Evolutionary conservation across 805 yeast species (phyloP), one percentile per base, ranked within the genome.

Genomic region (Maudiozyma turicensis): DNA sequence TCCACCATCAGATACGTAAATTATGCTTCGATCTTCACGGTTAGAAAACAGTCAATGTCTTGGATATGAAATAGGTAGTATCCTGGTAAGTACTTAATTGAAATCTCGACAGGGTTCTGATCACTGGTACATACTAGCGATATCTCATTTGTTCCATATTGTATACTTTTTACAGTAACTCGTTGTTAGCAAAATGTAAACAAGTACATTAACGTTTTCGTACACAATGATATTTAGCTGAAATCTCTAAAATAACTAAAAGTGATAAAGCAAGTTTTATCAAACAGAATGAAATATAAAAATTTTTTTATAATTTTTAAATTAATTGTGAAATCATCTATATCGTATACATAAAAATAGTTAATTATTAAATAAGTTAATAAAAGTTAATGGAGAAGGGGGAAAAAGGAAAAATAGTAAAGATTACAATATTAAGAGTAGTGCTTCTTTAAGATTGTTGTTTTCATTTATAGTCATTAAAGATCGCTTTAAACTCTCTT

Each of bases 401-500:
- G 30, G n/a, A 31, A 32, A 42, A 42, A 20, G 35, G 37, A 42
- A 14, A 20, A 14, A 28, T 38, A n/a, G 9, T 38, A 15, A 15
- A 38, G 15, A 10, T n/a, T 10, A 38, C 9, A 38, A 10, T 38
- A 8, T 26, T n/a, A 29, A 40, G 13, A 29, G 13, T 28, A 40
- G 28, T 6, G 26, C 20, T 28, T 30, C 15, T 29, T 40, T 38
- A 8, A 15, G 32, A n/a, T 40, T 28, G 13, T 40, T 13, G 26
- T 35, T 35, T 35, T 35, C 38, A 15, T 35, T 35, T 35, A 15
- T n/a, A 35, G 38, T 35, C 38, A 35, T 35, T 7, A 15, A 35
- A 35, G 10, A 32, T 11, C 13, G 30, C 26, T 33, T 40, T 43
- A 42, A 47, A 63, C 62, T 56, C 63, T 63, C 57, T 64, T 74